Evolutionary conservation across 139 green algal genomes (phyloP).

Genomic region (Micromonas pusilla): DNA sequence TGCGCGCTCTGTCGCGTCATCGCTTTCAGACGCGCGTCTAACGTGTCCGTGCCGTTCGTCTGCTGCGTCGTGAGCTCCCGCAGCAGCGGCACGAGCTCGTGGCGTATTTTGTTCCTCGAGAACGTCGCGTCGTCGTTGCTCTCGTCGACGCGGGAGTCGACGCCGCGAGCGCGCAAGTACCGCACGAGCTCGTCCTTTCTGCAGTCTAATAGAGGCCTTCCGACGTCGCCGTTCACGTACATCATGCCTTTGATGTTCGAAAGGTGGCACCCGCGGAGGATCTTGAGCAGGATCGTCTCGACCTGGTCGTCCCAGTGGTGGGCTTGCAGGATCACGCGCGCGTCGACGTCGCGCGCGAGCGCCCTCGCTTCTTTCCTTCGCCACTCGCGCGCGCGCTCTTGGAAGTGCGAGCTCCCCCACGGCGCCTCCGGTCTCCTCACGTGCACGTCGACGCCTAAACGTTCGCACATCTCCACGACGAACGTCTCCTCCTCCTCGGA

Average conservation of each 20-base stretch:
- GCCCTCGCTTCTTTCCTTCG: not conserved
- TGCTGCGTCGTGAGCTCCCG: not conserved
- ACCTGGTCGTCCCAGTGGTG: conserved; percentile 9
- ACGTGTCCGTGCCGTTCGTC: not conserved
- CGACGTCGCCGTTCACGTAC: not conserved
- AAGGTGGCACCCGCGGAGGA: conserved; percentile 1
- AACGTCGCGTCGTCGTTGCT: not conserved
- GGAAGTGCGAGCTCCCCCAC: not conserved
- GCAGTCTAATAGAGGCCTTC: not conserved
- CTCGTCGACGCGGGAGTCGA: not conserved
- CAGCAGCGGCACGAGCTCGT: not conserved
- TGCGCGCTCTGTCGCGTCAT: not conserved
- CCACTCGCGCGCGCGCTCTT: not conserved
- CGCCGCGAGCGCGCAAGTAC: not conserved
- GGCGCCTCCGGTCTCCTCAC: not conserved
- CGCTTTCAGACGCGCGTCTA: not conserved
- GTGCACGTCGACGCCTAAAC: not conserved
- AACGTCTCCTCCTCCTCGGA: conserved; percentile 9
- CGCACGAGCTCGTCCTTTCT: not conserved
- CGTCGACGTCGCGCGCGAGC: not conserved
- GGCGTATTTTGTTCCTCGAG: not conserved
- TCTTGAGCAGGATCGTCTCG: conserved; percentile 6
- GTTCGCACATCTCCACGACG: not conserved
- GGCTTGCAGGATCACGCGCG: not conserved
- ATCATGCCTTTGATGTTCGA: not conserved